phyloP scores from a whole-genome alignment of 345 rosid genomes.

The Chamaenerion angustifolium region DNA sequence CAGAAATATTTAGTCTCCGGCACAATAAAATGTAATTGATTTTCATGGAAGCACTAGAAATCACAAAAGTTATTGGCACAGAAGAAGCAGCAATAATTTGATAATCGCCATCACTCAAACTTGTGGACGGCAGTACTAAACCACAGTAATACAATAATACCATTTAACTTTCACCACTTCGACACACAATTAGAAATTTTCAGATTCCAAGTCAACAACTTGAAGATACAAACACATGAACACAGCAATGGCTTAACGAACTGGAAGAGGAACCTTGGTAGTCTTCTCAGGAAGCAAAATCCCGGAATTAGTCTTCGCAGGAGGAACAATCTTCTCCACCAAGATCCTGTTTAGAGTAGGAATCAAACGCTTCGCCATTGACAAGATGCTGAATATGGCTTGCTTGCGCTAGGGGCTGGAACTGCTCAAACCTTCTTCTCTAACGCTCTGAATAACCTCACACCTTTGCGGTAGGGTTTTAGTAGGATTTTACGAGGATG shows the following conservation, averaged over 20 bases:
- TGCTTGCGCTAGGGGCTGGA: not conserved
- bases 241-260: not conserved
- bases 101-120: too few relatives aligned
- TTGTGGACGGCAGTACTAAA: too few relatives aligned
- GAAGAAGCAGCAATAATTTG: too few relatives aligned
- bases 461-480: conserved; percentile 5
- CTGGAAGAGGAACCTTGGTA: conserved; percentile 26
- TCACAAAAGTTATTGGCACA: too few relatives aligned
- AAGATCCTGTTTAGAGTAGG: conserved; percentile 59
- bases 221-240: too few relatives aligned
- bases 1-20: too few relatives aligned
- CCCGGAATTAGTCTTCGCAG: conserved; percentile 53
- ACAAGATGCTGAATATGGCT: not conserved
- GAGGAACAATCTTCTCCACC: conserved; percentile 61
- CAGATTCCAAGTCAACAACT: too few relatives aligned
- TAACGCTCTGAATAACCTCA: not conserved
- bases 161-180: too few relatives aligned
- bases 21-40: too few relatives aligned
- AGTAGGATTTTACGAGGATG: not conserved
- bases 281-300: conserved; percentile 61
- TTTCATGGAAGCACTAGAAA: too few relatives aligned
- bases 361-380: conserved; percentile 73
- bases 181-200: too few relatives aligned
- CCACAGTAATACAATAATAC: too few relatives aligned
- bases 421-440: not conserved